These are phyloP conservation scores for Candida loeiensis DNA, from an alignment of 805 yeast genomes.

Conservation along the genomic window DNA sequence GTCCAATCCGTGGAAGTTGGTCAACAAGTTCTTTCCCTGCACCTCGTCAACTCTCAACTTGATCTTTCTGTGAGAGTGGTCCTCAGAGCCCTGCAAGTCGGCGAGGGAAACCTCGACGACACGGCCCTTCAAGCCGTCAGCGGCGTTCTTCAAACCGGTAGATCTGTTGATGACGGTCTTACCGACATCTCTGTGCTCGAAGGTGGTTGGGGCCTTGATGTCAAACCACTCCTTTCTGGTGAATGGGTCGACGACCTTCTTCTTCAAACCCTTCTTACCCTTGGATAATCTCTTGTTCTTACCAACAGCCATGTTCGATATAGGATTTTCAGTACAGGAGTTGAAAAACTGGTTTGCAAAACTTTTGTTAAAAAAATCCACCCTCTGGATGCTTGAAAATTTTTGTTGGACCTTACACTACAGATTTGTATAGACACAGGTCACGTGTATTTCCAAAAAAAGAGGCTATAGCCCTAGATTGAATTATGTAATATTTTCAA, in stretches of 20 bases:
- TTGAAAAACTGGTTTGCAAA: conserved; percentile 2
- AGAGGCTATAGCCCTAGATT: background rate
- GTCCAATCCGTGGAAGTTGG: conserved; percentile 99
- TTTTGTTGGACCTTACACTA: background rate
- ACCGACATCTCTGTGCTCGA: conserved; percentile 98
- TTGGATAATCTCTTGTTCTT: conserved; percentile 85
- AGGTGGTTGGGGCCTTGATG: conserved; percentile 98
- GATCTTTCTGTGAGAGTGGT: conserved; percentile 95
- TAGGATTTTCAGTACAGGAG: conserved; percentile 2
- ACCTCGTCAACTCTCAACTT: conserved; percentile 98
- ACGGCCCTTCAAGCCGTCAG: conserved; percentile 98
- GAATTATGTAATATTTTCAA: too few relatives aligned
- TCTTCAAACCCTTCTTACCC: conserved; percentile 97
- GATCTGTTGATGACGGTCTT: conserved; percentile 98
- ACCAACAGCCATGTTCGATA: conserved; percentile 58
- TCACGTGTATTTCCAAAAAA: background rate
- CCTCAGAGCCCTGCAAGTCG: conserved; percentile 97
- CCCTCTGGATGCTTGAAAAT: background rate
- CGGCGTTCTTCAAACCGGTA: conserved; percentile 96
- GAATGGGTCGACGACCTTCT: conserved; percentile 99
- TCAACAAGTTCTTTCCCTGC: conserved; percentile 95
- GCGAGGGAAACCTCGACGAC: conserved; percentile 94
- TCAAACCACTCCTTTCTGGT: conserved; percentile 99
- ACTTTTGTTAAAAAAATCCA: conserved; percentile 1
- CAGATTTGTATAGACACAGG: background rate